Conservation (phyloP, 2,329 filamentous ascomycete species). For the Huntiella moniliformis region DNA sequence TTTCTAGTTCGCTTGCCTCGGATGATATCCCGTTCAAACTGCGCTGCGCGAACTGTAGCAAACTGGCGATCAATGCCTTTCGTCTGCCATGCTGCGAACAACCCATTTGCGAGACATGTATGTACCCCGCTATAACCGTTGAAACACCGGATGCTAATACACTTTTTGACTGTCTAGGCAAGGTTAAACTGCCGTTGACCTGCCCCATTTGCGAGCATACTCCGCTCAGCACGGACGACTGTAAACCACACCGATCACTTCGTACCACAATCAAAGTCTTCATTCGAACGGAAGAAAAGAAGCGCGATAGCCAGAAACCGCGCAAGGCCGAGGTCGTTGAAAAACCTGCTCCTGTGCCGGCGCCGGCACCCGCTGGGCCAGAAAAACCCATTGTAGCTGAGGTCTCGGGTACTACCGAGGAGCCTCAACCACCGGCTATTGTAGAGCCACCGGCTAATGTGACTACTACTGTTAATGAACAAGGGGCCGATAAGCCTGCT, state of each 20-base stretch:
- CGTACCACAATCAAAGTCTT: constrained; percentile 85
- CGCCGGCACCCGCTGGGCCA: constrained; percentile 13
- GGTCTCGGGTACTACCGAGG: constrained; percentile 1
- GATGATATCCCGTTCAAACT: constrained; percentile 92
- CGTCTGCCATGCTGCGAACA: constrained; percentile 90
- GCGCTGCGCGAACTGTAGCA: constrained; percentile 83
- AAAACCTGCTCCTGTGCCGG: not conserved
- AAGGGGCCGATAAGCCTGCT: not conserved
- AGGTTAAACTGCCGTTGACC: constrained; percentile 53
- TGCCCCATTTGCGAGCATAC: constrained; percentile 90
- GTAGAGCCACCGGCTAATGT: constrained; percentile 6
- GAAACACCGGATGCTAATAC: not conserved
- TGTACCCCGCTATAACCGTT: constrained; percentile 18
- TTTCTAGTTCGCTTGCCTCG: constrained; percentile 47
- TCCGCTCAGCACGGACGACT: constrained; percentile 69
- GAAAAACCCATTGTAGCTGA: constrained; percentile 10
- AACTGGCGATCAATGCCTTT: constrained; percentile 76
- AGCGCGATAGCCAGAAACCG: constrained; percentile 47
- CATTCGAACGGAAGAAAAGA: constrained; percentile 78
- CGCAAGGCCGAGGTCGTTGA: constrained; percentile 21
- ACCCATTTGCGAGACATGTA: constrained; percentile 80
- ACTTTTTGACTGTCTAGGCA: constrained; percentile 31
- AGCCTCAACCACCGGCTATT: not conserved
- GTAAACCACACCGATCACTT: constrained; percentile 76
- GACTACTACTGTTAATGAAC: not conserved